Percentiles rank a stretch among this genome's conserved stretches.
Conservation (phyloP, 176 grass and related monocot genomes). For the maize (Zea mays) region Zm-B73-REFERENCE-NAM-5.0 NC_050102.1:171091501-171092000, state of each 20-base stretch:
- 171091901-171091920: background rate
- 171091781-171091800: background rate
- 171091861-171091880: too few species aligned
- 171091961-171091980: conserved; percentile 7
- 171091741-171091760: conserved; percentile 48
- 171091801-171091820: conserved; percentile 5
- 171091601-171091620: conserved; percentile 36
- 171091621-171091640: conserved; percentile 16
- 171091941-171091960: background rate
- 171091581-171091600: background rate
- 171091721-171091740: conserved; percentile 30
- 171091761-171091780: conserved; percentile 32
- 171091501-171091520: too few species aligned
- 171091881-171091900: too few species aligned
- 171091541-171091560: too few species aligned
- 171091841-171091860: background rate
- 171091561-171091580: background rate
- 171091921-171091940: background rate
- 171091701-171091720: conserved; percentile 30
- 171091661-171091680: conserved; percentile 4
- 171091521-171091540: too few species aligned
- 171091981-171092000: conserved; percentile 8
- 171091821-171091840: background rate
- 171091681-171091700: conserved; percentile 8
- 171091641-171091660: background rate